Percentiles rank a stretch among this genome's conserved stretches.
phyloP scores from a whole-genome alignment of 805 yeast genomes.

The Candida taoyuanica region DNA sequence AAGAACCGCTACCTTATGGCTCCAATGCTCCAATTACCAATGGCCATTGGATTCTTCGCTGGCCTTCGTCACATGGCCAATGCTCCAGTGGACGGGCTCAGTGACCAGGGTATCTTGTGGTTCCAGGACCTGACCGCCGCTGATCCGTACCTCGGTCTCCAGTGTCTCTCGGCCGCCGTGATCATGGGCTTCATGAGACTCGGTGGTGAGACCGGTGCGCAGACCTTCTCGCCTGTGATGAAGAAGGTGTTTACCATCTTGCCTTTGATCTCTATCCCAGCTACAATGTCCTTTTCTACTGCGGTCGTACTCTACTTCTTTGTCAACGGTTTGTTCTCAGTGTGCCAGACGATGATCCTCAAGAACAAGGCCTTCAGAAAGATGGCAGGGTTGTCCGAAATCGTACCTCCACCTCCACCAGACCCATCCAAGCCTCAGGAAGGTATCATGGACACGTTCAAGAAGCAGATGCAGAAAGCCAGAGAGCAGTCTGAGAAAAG shows the following conservation, averaged over 20 bases:
- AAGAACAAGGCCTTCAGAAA: slow-evolving; percentile 57
- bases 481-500: slow-evolving; percentile 36
- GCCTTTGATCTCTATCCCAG: slow-evolving; percentile 81
- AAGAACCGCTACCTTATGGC: slow-evolving; percentile 68
- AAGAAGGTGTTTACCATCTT: slow-evolving; percentile 63
- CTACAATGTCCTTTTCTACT: slow-evolving; percentile 82
- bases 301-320: slow-evolving; percentile 85
- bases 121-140: slow-evolving; percentile 73
- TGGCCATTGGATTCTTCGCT: slow-evolving; percentile 85
- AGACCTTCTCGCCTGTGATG: slow-evolving; percentile 57
- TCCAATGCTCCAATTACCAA: slow-evolving; percentile 75
- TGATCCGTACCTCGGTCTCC: slow-evolving; percentile 90
- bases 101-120: slow-evolving; percentile 78
- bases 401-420: slow-evolving; percentile 48
- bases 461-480: slow-evolving; percentile 36
- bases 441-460: slow-evolving; percentile 34
- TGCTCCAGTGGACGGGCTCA: slow-evolving; percentile 79
- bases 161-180: slow-evolving; percentile 71
- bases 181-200: slow-evolving; percentile 70
- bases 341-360: slow-evolving; percentile 64
- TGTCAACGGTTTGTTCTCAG: slow-evolving; percentile 70
- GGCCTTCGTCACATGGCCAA: slow-evolving; percentile 81
- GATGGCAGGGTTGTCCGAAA: slow-evolving; percentile 52
- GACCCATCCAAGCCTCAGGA: slow-evolving; percentile 31
- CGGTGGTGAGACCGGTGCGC: slow-evolving; percentile 92